These are phyloP conservation scores for Ustilago xerochloae DNA, from an alignment of 1,284 basidiomycete species.

Conservation along the genomic window DNA sequence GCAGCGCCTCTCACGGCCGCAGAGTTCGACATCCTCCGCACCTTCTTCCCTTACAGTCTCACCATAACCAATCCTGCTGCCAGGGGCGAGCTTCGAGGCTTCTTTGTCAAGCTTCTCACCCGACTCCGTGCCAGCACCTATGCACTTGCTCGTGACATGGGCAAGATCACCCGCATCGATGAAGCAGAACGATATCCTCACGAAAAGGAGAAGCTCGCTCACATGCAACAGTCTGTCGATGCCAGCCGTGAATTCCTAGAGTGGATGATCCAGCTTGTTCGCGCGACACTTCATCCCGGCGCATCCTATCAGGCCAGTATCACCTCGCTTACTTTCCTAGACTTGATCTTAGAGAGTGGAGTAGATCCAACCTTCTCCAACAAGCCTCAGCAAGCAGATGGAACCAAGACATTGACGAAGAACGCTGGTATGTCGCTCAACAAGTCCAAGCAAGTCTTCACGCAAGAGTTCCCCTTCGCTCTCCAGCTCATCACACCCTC, in stretches of 20 bases:
- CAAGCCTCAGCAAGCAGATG: slow-evolving; percentile 7
- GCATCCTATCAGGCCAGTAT: slow-evolving; percentile 60
- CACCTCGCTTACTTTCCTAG: slow-evolving; percentile 55
- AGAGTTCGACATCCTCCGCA: slow-evolving; percentile 47
- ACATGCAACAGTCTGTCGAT: slow-evolving; percentile 17
- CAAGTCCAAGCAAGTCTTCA: slow-evolving; percentile 55
- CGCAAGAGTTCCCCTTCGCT: slow-evolving; percentile 41
- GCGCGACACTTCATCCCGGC: slow-evolving; percentile 55
- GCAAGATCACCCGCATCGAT: slow-evolving; percentile 39
- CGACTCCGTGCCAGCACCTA: slow-evolving; percentile 57
- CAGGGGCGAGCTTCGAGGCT: slow-evolving; percentile 53
- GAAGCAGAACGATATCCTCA: slow-evolving; percentile 34
- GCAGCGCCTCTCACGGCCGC: slow-evolving; percentile 32
- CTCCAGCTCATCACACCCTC: slow-evolving; percentile 33
- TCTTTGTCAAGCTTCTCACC: slow-evolving; percentile 58
- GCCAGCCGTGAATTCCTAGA: slow-evolving; percentile 39
- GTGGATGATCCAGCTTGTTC: slow-evolving; percentile 35
- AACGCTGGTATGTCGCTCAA: slow-evolving; percentile 50
- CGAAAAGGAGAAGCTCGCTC: slow-evolving; percentile 34
- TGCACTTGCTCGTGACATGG: slow-evolving; percentile 38
- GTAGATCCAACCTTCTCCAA: slow-evolving; percentile 39
- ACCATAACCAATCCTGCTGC: slow-evolving; percentile 54
- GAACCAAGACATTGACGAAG: slow-evolving; percentile 28
- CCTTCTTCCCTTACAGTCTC: slow-evolving; percentile 51
- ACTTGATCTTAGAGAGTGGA: slow-evolving; percentile 52